phyloP scores from a whole-genome alignment of 768 basidiomycete genomes.

The Podaxis carcinomalis region DNA sequence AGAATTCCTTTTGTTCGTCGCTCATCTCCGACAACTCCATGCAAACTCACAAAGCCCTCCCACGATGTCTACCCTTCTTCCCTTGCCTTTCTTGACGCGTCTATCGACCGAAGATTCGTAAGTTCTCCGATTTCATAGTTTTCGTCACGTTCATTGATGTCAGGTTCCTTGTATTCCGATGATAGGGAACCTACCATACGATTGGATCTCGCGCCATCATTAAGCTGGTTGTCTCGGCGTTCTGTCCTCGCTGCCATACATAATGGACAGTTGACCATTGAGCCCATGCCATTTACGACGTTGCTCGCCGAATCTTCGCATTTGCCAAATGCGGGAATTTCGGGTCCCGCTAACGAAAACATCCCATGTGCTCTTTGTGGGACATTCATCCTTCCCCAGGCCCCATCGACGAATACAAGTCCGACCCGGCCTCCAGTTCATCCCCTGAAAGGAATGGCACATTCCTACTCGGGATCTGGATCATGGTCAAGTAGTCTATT shows the following conservation, averaged over 20 bases:
- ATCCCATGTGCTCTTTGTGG: slow-evolving; percentile 83
- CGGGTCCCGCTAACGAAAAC: slow-evolving; percentile 43
- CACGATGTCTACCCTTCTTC: slow-evolving; percentile 67
- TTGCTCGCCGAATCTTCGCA: slow-evolving; percentile 53
- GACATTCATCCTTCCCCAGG: slow-evolving; percentile 35
- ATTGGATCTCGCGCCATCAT: slow-evolving; percentile 87
- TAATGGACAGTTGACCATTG: slow-evolving; percentile 80
- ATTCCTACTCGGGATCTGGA: slow-evolving; percentile 25
- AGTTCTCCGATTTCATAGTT: slow-evolving; percentile 27
- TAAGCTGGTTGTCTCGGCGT: slow-evolving; percentile 91
- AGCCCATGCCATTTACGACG: slow-evolving; percentile 66
- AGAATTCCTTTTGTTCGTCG: slow-evolving; percentile 76
- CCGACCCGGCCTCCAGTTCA: slow-evolving; percentile 27
- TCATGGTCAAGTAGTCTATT: slow-evolving; percentile 56
- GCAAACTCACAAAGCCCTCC: slow-evolving; percentile 58
- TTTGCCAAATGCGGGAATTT: slow-evolving; percentile 35
- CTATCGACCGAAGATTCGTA: slow-evolving; percentile 82
- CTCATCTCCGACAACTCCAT: slow-evolving; percentile 71
- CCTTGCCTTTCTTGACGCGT: slow-evolving; percentile 74
- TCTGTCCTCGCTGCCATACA: slow-evolving; percentile 83
- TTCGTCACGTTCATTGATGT: slow-evolving; percentile 12
- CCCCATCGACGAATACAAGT: slow-evolving; percentile 26
- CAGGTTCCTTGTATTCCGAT: background rate
- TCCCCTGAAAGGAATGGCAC: slow-evolving; percentile 25
- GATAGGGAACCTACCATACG: slow-evolving; percentile 86